phyloP scores from a whole-genome alignment of 768 basidiomycete genomes.

The Lentinula lateritia region DNA sequence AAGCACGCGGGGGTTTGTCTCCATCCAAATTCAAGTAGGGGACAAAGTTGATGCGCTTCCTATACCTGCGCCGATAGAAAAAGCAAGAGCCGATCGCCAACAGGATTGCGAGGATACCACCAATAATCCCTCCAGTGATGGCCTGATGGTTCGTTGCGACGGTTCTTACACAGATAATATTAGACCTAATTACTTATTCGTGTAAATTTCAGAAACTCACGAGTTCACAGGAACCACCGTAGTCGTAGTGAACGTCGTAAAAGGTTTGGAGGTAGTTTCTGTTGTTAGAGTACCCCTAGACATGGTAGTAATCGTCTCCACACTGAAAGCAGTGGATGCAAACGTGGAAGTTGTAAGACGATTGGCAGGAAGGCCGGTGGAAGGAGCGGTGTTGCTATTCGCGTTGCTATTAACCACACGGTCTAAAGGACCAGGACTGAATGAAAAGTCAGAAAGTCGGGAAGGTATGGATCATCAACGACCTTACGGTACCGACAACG shows the following conservation, averaged over 20 bases:
- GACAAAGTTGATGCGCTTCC: background rate
- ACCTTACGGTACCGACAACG: no score
- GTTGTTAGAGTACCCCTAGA: background rate
- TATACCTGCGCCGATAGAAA: background rate
- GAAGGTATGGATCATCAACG: no score
- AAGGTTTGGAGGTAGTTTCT: background rate
- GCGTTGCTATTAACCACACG: no score
- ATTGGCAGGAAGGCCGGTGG: background rate
- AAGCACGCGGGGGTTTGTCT: background rate
- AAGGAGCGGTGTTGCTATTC: background rate
- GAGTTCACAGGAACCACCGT: background rate
- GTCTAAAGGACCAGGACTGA: no score
- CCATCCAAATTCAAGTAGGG: background rate
- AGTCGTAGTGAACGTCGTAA: background rate
- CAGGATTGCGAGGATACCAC: background rate
- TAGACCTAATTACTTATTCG: background rate
- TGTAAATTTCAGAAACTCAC: background rate
- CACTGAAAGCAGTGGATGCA: no score
- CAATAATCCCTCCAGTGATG: background rate
- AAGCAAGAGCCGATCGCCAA: background rate
- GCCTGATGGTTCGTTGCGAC: background rate
- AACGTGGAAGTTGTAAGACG: background rate
- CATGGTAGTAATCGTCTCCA: background rate
- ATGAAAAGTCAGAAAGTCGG: background rate
- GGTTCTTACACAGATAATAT: background rate